Base-by-base conservation (phyloP, 306 rosid genomes). In the Trifolium subterraneum region DNA sequence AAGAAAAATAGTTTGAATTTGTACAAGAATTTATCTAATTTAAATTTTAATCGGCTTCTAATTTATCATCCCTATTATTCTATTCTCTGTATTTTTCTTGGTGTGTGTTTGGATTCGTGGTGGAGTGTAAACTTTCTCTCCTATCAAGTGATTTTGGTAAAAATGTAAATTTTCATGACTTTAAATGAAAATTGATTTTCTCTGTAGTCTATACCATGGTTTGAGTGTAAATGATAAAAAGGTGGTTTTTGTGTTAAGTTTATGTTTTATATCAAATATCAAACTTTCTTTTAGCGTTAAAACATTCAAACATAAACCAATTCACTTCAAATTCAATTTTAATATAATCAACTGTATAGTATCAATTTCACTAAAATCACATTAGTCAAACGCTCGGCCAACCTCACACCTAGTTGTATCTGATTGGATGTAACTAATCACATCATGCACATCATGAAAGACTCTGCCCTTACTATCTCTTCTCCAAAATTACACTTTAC, bases 241-340 rank as follows among this genome's bases (percentile, higher is more conserved):
- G 55, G 55, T 47, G 15, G 22, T 10, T 6, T 48, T 48, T 48
- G 55, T 2, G 55, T 15, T 47, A 15, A 4, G 52, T 48, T n/a
- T 16, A 48, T 48, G 55, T 48, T 48, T 48, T 48, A 48, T 48
- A 48, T 48, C 55, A 48, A 16, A 48, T 48, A 48, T 48, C 55
- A 48, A 48, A 48, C 22, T n/a, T 16, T 15, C 55, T 48, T 16
- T 15, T 6, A n/a, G 55, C 9, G 19, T 50, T 16, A 16, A 48
- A 50, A 50, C 9, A 50, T 50, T 50, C 23, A 50, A 50, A 50
- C 20, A 50, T 16, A 50, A 50, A 50, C 10, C 56, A 16, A 16
- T 48, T 48, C 22, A 48, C 22, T 48, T 48, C 55, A 45, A 14
- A 14, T 47, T 47, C 52, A 50, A 50, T 50, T 50, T 50, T 16